Conservation (phyloP, 2,329 filamentous ascomycete genomes). For the Tolypocladium album region DNA sequence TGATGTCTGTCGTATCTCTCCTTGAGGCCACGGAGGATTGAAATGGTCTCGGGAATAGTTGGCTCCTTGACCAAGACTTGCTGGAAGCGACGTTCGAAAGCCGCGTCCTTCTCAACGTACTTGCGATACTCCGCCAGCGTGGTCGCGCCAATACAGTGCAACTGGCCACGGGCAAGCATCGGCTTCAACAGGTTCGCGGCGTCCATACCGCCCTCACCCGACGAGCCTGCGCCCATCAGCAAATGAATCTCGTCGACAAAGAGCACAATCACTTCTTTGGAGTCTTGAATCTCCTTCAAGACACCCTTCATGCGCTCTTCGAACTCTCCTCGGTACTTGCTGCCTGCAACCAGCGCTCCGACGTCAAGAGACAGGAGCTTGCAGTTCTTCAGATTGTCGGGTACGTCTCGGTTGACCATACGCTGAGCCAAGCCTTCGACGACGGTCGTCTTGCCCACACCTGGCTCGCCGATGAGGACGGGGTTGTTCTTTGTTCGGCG, state of each 20-base stretch:
- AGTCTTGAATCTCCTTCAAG: constrained; percentile 88
- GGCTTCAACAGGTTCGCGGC: constrained; percentile 96
- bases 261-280: constrained; percentile 92
- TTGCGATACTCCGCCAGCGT: constrained; percentile 94
- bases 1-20: constrained; percentile 98
- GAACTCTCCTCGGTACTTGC: constrained; percentile 97
- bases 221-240: constrained; percentile 92
- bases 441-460: constrained; percentile 97
- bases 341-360: constrained; percentile 87
- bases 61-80: constrained; percentile 97
- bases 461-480: constrained; percentile 92
- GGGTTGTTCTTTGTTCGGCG: constrained; percentile 98
- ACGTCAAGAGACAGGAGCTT: constrained; percentile 92
- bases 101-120: constrained; percentile 97
- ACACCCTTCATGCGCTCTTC: constrained; percentile 99
- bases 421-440: constrained; percentile 91
- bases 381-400: constrained; percentile 88
- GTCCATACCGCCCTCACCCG: constrained; percentile 96
- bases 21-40: constrained; percentile 95
- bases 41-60: constrained; percentile 77
- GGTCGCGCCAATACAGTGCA: constrained; percentile 96
- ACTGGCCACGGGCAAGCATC: constrained; percentile 90
- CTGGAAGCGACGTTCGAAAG: constrained; percentile 97
- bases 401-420: constrained; percentile 94
- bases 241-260: constrained; percentile 99